Percentiles rank a stretch among this genome's conserved stretches.
Conservation (phyloP, 2,329 filamentous ascomycete species). For the Fusarium secorum region DNA sequence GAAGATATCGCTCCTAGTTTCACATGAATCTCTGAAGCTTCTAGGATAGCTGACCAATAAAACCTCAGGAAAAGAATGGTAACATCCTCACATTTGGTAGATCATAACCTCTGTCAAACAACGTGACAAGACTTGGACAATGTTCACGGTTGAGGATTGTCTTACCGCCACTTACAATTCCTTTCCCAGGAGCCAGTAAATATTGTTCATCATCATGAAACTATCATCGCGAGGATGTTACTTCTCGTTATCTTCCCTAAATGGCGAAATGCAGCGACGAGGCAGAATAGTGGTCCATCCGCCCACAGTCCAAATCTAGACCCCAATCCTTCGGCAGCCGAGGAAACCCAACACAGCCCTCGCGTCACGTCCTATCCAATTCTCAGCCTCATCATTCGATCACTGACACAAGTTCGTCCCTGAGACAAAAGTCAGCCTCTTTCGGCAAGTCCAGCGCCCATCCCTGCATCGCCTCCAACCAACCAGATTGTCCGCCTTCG, state of each 20-base stretch:
- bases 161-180: no score
- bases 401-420: neutral
- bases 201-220: no score
- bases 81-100: no score
- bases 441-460: neutral
- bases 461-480: neutral
- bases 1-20: neutral
- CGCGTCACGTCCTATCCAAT: neutral
- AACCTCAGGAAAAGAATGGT: accelerated
- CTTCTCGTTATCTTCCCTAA: neutral
- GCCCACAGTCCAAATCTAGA: no score
- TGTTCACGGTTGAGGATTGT: accelerated
- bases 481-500: neutral
- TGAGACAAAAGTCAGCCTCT: neutral
- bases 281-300: neutral
- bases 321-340: neutral
- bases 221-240: neutral
- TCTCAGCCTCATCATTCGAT: neutral
- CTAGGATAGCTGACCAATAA: neutral
- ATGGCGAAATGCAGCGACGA: neutral
- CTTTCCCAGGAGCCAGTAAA: no score
- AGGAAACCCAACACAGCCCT: neutral
- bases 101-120: accelerated
- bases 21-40: accelerated
- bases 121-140: accelerated